Percentiles rank a stretch among this genome's conserved stretches.
These are phyloP conservation scores for Durio zibethinus DNA, from an alignment of 345 rosid species.

Conservation along the genomic window DNA sequence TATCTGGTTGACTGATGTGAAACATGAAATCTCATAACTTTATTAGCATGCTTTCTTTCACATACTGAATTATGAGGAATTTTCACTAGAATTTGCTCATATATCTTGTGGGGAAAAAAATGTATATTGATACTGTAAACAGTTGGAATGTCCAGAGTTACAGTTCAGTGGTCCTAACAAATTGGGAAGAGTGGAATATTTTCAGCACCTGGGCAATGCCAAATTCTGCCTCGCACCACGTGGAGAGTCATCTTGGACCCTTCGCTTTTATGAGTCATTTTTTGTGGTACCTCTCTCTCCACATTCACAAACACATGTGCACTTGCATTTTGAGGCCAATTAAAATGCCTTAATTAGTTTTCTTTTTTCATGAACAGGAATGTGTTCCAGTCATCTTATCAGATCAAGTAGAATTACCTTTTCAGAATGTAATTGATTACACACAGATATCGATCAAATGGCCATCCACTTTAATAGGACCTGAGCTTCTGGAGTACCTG, in stretches of 20 bases:
- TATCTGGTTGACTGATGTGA: slow-evolving; percentile 6
- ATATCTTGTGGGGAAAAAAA: neutral
- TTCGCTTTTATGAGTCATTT: slow-evolving; percentile 88
- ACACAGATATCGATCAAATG: slow-evolving; percentile 80
- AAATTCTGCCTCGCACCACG: slow-evolving; percentile 98
- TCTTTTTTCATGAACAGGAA: slow-evolving; percentile 53
- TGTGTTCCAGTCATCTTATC: slow-evolving; percentile 94
- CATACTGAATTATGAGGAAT: neutral
- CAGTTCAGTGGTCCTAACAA: slow-evolving; percentile 86
- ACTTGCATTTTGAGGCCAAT: neutral
- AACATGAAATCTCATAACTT: neutral
- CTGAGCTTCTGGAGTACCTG: slow-evolving; percentile 71
- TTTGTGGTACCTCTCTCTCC: slow-evolving; percentile 70
- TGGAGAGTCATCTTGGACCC: slow-evolving; percentile 99
- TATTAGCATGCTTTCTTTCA: slow-evolving; percentile 4
- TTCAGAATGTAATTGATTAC: slow-evolving; percentile 87
- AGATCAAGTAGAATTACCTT: slow-evolving; percentile 85
- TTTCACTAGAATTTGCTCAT: neutral
- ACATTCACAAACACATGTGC: neutral
- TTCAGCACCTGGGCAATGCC: slow-evolving; percentile 83
- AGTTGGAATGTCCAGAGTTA: slow-evolving; percentile 96
- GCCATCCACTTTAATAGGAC: slow-evolving; percentile 81
- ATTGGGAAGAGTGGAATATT: slow-evolving; percentile 74
- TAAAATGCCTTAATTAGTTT: neutral
- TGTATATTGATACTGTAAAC: slow-evolving; percentile 38